phyloP scores from a whole-genome alignment of 2,329 filamentous ascomycete species.

The Ceratocystis alfenasii region DNA sequence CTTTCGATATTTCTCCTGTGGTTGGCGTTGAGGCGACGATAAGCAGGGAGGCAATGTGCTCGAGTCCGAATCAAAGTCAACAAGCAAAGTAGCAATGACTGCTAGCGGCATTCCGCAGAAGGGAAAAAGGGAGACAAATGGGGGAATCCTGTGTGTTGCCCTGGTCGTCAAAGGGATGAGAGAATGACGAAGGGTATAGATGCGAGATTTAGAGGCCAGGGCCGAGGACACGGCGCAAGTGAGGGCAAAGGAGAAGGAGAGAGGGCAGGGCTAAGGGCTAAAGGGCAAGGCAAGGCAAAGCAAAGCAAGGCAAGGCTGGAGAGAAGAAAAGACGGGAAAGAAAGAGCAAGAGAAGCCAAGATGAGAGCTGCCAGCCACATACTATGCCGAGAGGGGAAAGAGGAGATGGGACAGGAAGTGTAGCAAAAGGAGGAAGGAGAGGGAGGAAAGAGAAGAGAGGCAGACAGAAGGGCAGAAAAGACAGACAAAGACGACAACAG shows the following conservation, averaged over 20 bases:
- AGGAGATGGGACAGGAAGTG: conserved; percentile 2
- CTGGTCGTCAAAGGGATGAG: conserved; percentile 1
- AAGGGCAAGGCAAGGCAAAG: not conserved
- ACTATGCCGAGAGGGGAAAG: not conserved
- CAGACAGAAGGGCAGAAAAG: conserved; percentile 13
- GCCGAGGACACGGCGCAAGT: not conserved
- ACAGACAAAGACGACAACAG: conserved; percentile 10
- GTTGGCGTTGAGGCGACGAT: not conserved
- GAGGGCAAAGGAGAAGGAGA: not conserved
- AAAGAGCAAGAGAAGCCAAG: not conserved
- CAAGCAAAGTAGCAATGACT: not conserved
- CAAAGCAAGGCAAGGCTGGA: not conserved
- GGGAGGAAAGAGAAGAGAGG: conserved; percentile 11
- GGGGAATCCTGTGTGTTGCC: not conserved
- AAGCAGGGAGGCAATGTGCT: not conserved
- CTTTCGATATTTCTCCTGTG: not conserved
- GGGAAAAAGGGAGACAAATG: conserved; percentile 4
- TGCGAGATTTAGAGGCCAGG: conserved; percentile 10
- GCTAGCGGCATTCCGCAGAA: conserved; percentile 10
- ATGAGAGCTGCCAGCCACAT: not conserved
- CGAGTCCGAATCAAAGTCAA: not conserved
- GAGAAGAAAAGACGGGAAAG: not conserved
- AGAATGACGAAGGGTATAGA: not conserved
- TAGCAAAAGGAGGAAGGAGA: conserved; percentile 16
- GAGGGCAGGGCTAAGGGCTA: not conserved